Base-by-base conservation (phyloP, 1,284 basidiomycete genomes). In the Cryptococcus deneoformans region DNA sequence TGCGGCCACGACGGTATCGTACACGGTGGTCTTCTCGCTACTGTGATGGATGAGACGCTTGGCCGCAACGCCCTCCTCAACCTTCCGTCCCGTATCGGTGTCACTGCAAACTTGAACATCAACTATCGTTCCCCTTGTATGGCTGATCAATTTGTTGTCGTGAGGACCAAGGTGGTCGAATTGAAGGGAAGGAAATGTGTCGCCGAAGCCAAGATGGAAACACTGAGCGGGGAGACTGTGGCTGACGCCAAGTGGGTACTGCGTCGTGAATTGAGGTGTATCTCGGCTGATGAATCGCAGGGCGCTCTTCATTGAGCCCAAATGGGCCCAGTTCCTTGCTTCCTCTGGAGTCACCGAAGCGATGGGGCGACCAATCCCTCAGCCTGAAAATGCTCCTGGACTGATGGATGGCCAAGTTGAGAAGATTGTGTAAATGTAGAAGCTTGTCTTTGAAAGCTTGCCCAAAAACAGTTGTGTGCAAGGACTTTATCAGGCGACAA, bases 1-100 rank as follows among this genome's bases (percentile, higher is more conserved):
- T 97, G 94, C 70, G 76, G 90, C 2, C 92, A 95, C 67, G 92
- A 95, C 75, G 93, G 93, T 0, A 90, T 98, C 62, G 79, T 97
- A 1, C 95, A 98, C 72, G 95, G 95, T 0, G 95, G 95, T 1
- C 73, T 98, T 59, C 80, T 97, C 29, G 91, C 92, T 35, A 97
- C 92, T 0, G 78, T 98, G 4, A 79, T 95, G 57, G 94, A 98
- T 68, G 94, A 98, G 80, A 83, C 83, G 2, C 75, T 97, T 44
- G 93, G 86, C 0, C 80, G 94, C 58, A 88, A 86, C 61, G 90
- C 92, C 2, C 83, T 93, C 50, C 81, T 84, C 57, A 90, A 91
- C 70, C 78, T 97, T 0, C 92, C 92, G 0, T 87, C 88, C 37
- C 87, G 89, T 70, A 86, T 97, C 49, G 94, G 90, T n/a, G 92